These are phyloP conservation scores for Pyricularia grisea DNA, from an alignment of 2,329 filamentous ascomycete genomes.

Conservation along the genomic window DNA sequence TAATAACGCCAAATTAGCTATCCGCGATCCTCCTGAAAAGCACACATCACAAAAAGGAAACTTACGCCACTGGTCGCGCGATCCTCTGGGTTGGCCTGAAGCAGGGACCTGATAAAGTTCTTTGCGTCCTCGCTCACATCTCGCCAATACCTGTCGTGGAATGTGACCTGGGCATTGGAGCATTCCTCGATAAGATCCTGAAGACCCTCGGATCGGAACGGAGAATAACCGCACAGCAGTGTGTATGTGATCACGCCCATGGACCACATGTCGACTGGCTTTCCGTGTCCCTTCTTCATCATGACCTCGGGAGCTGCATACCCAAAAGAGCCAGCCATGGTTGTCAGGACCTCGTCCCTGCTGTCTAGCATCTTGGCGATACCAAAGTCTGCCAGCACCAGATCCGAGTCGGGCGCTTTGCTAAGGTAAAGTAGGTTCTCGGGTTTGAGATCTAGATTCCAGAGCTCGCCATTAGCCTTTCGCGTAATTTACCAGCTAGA, in stretches of 20 bases:
- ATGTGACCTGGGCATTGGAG: slow-evolving; percentile 71
- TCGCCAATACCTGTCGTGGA: slow-evolving; percentile 98
- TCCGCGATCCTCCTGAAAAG: not conserved
- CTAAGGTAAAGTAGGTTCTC: slow-evolving; percentile 95
- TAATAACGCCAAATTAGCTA: slow-evolving; percentile 2
- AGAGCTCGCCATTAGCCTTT: slow-evolving; percentile 6
- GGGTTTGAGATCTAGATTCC: slow-evolving; percentile 74
- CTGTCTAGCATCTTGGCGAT: slow-evolving; percentile 96
- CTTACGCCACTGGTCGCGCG: slow-evolving; percentile 69
- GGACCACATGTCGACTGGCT: slow-evolving; percentile 99
- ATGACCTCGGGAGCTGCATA: slow-evolving; percentile 98
- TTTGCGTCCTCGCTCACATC: slow-evolving; percentile 94
- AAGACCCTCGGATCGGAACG: slow-evolving; percentile 91
- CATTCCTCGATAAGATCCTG: slow-evolving; percentile 93
- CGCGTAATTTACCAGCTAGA: not conserved
- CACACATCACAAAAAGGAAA: slow-evolving; percentile 8
- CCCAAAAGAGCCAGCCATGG: slow-evolving; percentile 97
- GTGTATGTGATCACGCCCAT: slow-evolving; percentile 98
- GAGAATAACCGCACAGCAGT: slow-evolving; percentile 93
- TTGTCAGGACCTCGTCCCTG: slow-evolving; percentile 85
- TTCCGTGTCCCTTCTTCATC: slow-evolving; percentile 94
- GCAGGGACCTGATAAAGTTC: slow-evolving; percentile 76
- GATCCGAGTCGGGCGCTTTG: slow-evolving; percentile 63
- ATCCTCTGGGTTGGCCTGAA: slow-evolving; percentile 68
- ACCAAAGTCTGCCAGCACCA: slow-evolving; percentile 94